A percentile compares a stretch with the other conserved stretches of the same genome.
These are phyloP conservation scores for Ochetophila trinervis DNA, from an alignment of 306 rosid genomes.

Conservation along the genomic window DNA sequence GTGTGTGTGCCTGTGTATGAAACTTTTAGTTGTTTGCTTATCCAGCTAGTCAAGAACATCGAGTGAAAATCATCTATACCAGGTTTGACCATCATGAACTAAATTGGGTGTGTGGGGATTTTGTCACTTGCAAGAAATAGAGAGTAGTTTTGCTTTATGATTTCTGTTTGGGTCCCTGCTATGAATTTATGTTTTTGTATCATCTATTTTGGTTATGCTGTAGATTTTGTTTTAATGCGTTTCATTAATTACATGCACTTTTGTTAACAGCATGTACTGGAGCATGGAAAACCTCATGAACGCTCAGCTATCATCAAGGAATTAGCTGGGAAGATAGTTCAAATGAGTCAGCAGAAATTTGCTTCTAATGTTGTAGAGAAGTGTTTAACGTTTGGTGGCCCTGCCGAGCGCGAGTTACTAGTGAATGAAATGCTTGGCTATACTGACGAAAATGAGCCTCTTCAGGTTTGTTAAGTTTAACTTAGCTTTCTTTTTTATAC, in stretches of 20 bases:
- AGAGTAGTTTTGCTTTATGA: neutral
- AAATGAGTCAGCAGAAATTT: conserved; percentile 98
- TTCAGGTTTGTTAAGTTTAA: conserved; percentile 60
- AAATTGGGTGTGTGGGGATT: neutral
- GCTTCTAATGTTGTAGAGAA: conserved; percentile 95
- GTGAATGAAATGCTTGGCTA: conserved; percentile 95
- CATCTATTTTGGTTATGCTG: neutral
- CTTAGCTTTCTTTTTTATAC: neutral
- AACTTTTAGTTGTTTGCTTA: conserved; percentile 2
- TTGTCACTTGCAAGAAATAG: neutral
- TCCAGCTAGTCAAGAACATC: neutral
- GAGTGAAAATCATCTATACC: neutral
- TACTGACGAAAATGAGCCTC: conserved; percentile 95
- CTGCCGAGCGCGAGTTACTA: conserved; percentile 71
- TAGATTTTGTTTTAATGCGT: neutral
- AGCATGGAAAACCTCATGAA: conserved; percentile 90
- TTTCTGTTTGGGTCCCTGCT: neutral
- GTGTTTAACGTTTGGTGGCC: conserved; percentile 85
- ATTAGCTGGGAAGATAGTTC: conserved; percentile 82
- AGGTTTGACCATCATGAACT: neutral
- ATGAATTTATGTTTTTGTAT: neutral
- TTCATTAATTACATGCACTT: conserved; percentile 2
- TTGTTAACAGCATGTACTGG: conserved; percentile 66
- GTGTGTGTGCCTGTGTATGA: neutral
- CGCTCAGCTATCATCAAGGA: conserved; percentile 85